These are phyloP conservation scores for Penicillium canescens DNA, from an alignment of 495 filamentous ascomycete genomes.

Conservation along the genomic window DNA sequence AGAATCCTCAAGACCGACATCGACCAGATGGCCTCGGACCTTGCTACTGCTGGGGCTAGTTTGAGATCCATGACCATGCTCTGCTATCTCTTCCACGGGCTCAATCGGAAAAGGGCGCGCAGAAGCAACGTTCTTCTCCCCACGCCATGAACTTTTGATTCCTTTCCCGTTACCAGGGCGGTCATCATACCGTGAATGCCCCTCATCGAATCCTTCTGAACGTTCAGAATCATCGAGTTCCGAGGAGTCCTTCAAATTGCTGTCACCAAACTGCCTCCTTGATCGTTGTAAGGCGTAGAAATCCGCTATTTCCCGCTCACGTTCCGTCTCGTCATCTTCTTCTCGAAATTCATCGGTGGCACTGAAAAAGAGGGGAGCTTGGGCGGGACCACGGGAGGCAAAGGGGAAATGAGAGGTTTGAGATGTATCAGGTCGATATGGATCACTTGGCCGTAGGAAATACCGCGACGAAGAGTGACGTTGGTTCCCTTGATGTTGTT, in stretches of 20 bases:
- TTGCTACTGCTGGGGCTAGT: constrained; percentile 53
- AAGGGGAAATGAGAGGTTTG: constrained; percentile 76
- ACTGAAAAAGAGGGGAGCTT: constrained; percentile 92
- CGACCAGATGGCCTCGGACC: constrained; percentile 73
- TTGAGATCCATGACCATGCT: constrained; percentile 32
- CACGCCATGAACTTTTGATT: constrained; percentile 56
- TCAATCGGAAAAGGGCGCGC: constrained; percentile 26
- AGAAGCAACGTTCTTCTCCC: constrained; percentile 33
- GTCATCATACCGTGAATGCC: constrained; percentile 33
- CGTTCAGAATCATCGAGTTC: constrained; percentile 70
- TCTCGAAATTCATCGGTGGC: constrained; percentile 78
- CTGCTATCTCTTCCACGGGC: constrained; percentile 30
- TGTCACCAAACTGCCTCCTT: constrained; percentile 80
- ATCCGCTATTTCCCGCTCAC: constrained; percentile 89
- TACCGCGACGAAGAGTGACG: constrained; percentile 50
- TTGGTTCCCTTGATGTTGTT: constrained; percentile 38
- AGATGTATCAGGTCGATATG: constrained; percentile 68
- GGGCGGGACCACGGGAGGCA: constrained; percentile 65
- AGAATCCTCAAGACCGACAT: constrained; percentile 80
- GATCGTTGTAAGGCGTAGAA: constrained; percentile 89
- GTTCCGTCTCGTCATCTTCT: constrained; percentile 89
- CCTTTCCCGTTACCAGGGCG: constrained; percentile 42
- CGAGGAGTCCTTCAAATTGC: constrained; percentile 74
- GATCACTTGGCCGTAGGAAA: constrained; percentile 59
- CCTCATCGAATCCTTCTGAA: constrained; percentile 59